Evolutionary conservation across 192 early-diverging fungal species (phyloP).

Genomic region (Rhizophagus sp.): DNA sequence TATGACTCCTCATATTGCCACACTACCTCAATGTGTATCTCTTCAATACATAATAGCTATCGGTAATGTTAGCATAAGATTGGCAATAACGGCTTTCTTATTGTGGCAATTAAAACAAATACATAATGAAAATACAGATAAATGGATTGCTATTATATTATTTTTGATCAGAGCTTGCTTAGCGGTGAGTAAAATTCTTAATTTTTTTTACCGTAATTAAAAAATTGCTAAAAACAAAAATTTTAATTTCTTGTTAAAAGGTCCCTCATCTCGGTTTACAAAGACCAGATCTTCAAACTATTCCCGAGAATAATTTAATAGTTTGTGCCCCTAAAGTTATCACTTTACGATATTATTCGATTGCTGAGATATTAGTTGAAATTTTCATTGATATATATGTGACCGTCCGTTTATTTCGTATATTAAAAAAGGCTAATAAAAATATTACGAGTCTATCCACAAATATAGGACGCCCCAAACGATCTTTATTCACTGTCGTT

Average conservation of each 20-base stretch:
- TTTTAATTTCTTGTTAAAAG: not conserved
- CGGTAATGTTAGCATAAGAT: not conserved
- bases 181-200: not conserved
- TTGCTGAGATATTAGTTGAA: not conserved
- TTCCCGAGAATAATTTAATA: not conserved
- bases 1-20: too few species aligned
- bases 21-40: not conserved
- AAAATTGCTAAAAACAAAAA: too few species aligned
- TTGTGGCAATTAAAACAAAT: conserved; percentile 25
- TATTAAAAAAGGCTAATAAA: not conserved
- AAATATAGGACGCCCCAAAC: not conserved
- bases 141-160: not conserved
- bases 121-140: not conserved
- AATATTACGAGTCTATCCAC: not conserved
- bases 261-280: not conserved
- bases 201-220: too few species aligned
- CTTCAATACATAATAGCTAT: not conserved
- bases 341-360: not conserved
- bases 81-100: not conserved
- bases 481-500: conserved; percentile 14
- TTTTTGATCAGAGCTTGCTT: not conserved
- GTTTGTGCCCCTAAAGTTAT: not conserved
- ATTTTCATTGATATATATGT: not conserved
- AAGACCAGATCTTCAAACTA: not conserved
- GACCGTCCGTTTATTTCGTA: not conserved